Conservation (phyloP, 345 rosid species). For the Lumnitzera littorea region DNA sequence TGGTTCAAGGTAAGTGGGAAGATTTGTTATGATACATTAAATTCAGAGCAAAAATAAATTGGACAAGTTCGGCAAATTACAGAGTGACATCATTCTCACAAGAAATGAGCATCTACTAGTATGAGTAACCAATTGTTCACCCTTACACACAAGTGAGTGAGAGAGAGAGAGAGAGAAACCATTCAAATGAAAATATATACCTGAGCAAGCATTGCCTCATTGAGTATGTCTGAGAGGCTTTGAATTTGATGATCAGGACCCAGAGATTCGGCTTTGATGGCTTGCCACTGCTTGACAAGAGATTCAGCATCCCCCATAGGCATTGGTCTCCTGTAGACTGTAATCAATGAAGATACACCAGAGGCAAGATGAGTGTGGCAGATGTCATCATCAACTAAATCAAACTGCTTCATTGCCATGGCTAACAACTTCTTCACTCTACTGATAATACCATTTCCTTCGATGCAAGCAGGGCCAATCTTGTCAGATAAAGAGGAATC, state of each 20-base stretch:
- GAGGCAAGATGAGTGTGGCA: conserved; percentile 33
- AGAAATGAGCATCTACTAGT: neutral
- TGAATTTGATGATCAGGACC: conserved; percentile 65
- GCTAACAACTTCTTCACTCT: conserved; percentile 43
- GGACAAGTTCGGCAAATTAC: neutral
- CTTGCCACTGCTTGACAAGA: conserved; percentile 88
- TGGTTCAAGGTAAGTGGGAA: no score
- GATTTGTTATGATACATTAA: neutral
- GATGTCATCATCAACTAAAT: conserved; percentile 23
- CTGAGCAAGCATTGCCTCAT: conserved; percentile 88
- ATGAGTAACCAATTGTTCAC: neutral
- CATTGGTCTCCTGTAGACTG: conserved; percentile 51
- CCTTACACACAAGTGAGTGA: no score
- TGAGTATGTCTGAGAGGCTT: conserved; percentile 68
- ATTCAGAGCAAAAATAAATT: neutral
- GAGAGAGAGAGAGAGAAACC: neutral
- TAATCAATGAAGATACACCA: conserved; percentile 30
- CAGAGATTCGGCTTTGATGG: conserved; percentile 83
- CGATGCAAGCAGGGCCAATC: conserved; percentile 17
- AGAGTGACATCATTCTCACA: neutral
- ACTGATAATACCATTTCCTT: conserved; percentile 27
- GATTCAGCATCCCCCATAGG: conserved; percentile 80
- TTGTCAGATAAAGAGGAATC: conserved; percentile 30
- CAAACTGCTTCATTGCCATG: conserved; percentile 32
- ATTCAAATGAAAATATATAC: conserved; percentile 21